Evolutionary conservation across 306 rosid species (phyloP), one percentile per base, ranked within the genome.

Genomic region (Cicer arietinum): DNA sequence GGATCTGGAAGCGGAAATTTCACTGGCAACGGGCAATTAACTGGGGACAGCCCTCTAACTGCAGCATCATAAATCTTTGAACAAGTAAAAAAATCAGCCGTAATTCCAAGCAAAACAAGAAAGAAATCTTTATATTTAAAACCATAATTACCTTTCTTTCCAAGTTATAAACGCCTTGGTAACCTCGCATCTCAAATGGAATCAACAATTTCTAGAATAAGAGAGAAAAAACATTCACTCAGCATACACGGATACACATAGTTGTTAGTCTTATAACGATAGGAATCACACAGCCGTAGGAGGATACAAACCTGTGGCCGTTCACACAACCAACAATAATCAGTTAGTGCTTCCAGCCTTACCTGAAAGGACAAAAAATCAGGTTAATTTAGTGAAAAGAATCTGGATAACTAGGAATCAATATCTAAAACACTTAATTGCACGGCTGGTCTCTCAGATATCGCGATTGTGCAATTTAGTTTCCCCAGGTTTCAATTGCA

Each of bases 131-230:
- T 30, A 62, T 20, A 39, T 51, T 51, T 18, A 12, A 35, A 82
- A 61, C 65, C 48, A 67, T 37, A 43, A 12, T 67, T 65, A 94
- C 97, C 96, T 89, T 94, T 77, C 80, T 90, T 83, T 94, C 99
- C 89, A 94, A 78, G 86, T 94, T 94, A 77, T 92, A 92, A 69
- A 94, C 93, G 41, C 99, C 81, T 74, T 92, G 99, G 85, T 82
- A 86, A 11, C 99, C 99, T 30, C 97, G 95, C 99, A 94, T 94
- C 91, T 94, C 99, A 62, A 94, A 92, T 0, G 99, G 99, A 80
- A 94, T 82, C 85, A 90, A 73, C 88, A 92, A 74, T 83, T 80
- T 94, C 96, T 94, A 89, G 43, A 82, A 76, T 41, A 69, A 20
- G 16, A 58, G 46, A 39, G 73, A 35, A 56, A 48, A 68, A 67